Evolutionary conservation across 164 flowering plant species (phyloP).

Genomic region (Vitis labrusca): DNA sequence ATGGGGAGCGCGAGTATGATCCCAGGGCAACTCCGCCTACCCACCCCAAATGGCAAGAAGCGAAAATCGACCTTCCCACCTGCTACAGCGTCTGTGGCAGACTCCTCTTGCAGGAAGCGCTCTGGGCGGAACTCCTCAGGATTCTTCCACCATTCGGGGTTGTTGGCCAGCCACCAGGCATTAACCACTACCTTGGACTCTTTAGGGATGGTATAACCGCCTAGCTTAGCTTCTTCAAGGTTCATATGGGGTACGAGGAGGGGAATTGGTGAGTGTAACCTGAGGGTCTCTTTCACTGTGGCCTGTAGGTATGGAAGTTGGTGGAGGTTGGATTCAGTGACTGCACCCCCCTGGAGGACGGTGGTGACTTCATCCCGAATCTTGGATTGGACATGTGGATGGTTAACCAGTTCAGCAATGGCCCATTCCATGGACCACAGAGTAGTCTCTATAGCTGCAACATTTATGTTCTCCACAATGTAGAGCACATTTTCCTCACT

Average conservation of each 20-base stretch:
- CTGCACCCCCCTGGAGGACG: slow-evolving; percentile 34
- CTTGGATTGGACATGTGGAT: slow-evolving; percentile 53
- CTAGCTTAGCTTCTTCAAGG: slow-evolving; percentile 60
- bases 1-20: slow-evolving; percentile 3
- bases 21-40: neutral
- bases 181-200: slow-evolving; percentile 67
- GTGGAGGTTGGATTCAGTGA: slow-evolving; percentile 49
- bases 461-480: slow-evolving; percentile 80
- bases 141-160: slow-evolving; percentile 57
- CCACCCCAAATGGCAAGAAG: slow-evolving; percentile 2
- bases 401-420: slow-evolving; percentile 69
- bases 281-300: slow-evolving; percentile 56
- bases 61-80: slow-evolving; percentile 46
- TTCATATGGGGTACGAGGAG: slow-evolving; percentile 74
- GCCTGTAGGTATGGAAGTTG: slow-evolving; percentile 63
- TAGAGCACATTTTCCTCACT: slow-evolving; percentile 61
- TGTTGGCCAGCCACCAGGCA: slow-evolving; percentile 81
- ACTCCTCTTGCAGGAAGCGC: slow-evolving; percentile 68
- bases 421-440: slow-evolving; percentile 80
- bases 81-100: slow-evolving; percentile 32
- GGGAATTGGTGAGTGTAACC: slow-evolving; percentile 61
- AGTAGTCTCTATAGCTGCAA: slow-evolving; percentile 75
- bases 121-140: slow-evolving; percentile 65
- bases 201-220: slow-evolving; percentile 56
- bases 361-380: slow-evolving; percentile 44